phyloP scores from a whole-genome alignment of 2,329 filamentous ascomycete genomes.

The Microsporum ferrugineum region DNA sequence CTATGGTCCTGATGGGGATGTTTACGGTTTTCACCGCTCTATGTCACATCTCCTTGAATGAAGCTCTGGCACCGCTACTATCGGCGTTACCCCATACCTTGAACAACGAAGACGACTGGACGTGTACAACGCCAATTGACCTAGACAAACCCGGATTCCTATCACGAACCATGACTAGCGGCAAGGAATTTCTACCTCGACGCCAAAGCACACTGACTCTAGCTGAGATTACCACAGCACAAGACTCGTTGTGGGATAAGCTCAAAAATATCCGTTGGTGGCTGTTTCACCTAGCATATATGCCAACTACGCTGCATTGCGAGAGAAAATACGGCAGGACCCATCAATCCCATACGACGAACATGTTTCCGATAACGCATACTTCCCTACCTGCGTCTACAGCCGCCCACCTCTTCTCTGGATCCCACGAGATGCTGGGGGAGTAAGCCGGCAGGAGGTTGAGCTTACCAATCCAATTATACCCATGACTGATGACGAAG shows the following conservation, averaged over 20 bases:
- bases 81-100: slow-evolving; percentile 63
- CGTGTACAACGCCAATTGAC: not conserved
- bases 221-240: not conserved
- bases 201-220: slow-evolving; percentile 2
- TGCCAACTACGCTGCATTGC: slow-evolving; percentile 60
- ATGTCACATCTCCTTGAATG: slow-evolving; percentile 52
- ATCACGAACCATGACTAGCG: not conserved
- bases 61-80: slow-evolving; percentile 34
- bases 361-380: slow-evolving; percentile 54
- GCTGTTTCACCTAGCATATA: slow-evolving; percentile 64
- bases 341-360: slow-evolving; percentile 50
- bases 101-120: slow-evolving; percentile 33
- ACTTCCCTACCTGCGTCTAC: slow-evolving; percentile 59
- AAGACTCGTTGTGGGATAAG: slow-evolving; percentile 8
- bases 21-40: slow-evolving; percentile 64
- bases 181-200: slow-evolving; percentile 4
- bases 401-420: slow-evolving; percentile 57
- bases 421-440: slow-evolving; percentile 66
- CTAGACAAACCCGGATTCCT: not conserved
- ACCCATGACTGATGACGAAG: slow-evolving; percentile 67
- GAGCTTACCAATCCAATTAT: slow-evolving; percentile 60
- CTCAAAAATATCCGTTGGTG: slow-evolving; percentile 13
- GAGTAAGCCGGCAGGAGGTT: slow-evolving; percentile 65
- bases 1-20: slow-evolving; percentile 62
- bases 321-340: slow-evolving; percentile 53